Percentiles rank a stretch among this genome's conserved stretches.
These are phyloP conservation scores for Singerocomus rubriflavus DNA, from an alignment of 1,284 basidiomycete species.

Conservation along the genomic window DNA sequence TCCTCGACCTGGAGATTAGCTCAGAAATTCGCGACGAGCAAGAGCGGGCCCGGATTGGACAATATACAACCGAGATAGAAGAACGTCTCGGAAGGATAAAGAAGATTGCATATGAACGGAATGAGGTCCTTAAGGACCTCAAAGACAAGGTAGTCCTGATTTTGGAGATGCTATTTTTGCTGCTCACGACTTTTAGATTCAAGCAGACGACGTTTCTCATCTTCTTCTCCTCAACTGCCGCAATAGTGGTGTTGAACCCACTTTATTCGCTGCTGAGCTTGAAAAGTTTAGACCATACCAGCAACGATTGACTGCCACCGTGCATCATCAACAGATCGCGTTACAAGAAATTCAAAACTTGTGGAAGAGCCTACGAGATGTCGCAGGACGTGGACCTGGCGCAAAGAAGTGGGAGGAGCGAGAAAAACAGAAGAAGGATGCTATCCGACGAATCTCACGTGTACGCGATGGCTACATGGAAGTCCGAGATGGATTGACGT, in stretches of 20 bases:
- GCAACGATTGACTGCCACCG: conserved; percentile 71
- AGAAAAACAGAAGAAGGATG: conserved; percentile 74
- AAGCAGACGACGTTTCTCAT: conserved; percentile 95
- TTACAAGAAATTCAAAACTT: conserved; percentile 68
- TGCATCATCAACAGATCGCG: conserved; percentile 72
- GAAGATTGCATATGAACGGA: conserved; percentile 83
- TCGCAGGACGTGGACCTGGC: conserved; percentile 66
- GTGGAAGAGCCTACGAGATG: conserved; percentile 71
- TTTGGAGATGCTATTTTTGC: not conserved
- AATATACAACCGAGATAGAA: conserved; percentile 73
- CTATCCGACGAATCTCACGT: conserved; percentile 65
- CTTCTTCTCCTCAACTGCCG: conserved; percentile 89
- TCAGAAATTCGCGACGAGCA: conserved; percentile 62
- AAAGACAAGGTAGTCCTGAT: conserved; percentile 75
- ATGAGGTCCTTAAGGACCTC: conserved; percentile 86
- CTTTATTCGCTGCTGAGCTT: conserved; percentile 88
- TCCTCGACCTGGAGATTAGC: conserved; percentile 71
- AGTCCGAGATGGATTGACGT: conserved; percentile 81
- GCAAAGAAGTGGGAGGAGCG: conserved; percentile 79
- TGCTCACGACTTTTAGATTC: conserved; percentile 55
- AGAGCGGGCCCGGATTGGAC: conserved; percentile 64
- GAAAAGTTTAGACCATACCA: conserved; percentile 96
- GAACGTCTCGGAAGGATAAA: conserved; percentile 73
- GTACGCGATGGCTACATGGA: conserved; percentile 86
- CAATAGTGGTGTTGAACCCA: conserved; percentile 79